Evolutionary conservation across 1,284 basidiomycete genomes (phyloP).

Genomic region (Tylopilus sp.): DNA sequence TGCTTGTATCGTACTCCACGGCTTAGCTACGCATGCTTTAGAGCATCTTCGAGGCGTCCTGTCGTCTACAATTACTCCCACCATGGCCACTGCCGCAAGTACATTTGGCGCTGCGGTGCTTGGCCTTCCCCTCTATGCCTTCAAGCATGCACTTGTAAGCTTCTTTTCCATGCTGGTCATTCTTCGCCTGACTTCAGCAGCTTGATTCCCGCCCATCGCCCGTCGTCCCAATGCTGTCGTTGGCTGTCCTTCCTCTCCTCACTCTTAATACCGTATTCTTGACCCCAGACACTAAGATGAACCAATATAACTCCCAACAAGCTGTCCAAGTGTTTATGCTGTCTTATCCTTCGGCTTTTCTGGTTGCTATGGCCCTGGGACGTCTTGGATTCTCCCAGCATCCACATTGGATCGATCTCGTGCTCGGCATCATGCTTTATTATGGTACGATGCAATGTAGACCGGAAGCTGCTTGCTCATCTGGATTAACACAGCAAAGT

Average conservation of each 20-base stretch:
- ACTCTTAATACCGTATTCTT: conserved; percentile 57
- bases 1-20: conserved; percentile 56
- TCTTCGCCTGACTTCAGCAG: conserved; percentile 28
- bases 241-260: conserved; percentile 56
- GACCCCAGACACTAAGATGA: conserved; percentile 48
- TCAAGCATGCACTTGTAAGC: conserved; percentile 55
- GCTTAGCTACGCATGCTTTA: conserved; percentile 52
- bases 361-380: conserved; percentile 47
- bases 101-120: conserved; percentile 61
- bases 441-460: conserved; percentile 44
- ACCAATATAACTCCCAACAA: conserved; percentile 45
- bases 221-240: conserved; percentile 49
- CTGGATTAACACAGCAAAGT: conserved; percentile 45
- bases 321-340: conserved; percentile 50
- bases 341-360: conserved; percentile 49
- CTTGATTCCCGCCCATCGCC: conserved; percentile 37
- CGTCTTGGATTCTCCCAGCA: conserved; percentile 51
- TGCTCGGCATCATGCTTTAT: conserved; percentile 51
- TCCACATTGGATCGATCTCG: conserved; percentile 52
- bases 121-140: conserved; percentile 59
- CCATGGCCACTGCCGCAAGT: conserved; percentile 49
- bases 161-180: not conserved
- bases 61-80: conserved; percentile 52
- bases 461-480: conserved; percentile 3
- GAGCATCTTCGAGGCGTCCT: conserved; percentile 60